These are phyloP conservation scores for Hepatocystis sp. DNA, from an alignment of 169 alveolate genomes.

Conservation along the genomic window DNA sequence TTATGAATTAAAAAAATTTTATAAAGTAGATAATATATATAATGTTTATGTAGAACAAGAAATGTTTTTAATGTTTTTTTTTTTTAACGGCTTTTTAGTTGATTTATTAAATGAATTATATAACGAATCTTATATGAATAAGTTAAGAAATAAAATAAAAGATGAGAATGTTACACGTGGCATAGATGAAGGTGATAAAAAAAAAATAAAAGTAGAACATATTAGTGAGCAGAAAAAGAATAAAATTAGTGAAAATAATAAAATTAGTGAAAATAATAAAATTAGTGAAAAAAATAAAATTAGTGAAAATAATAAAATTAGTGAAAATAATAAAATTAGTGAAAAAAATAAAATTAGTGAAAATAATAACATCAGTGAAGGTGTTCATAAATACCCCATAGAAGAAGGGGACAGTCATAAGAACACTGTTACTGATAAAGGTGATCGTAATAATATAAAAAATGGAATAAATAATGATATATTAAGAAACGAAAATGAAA, in stretches of 20 bases:
- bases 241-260: neutral
- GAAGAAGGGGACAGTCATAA: neutral
- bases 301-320: neutral
- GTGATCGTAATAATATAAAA: neutral
- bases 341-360: too few species aligned
- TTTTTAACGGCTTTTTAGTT: conserved; percentile 6
- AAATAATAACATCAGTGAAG: neutral
- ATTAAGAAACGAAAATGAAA: neutral
- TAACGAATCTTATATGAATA: conserved; percentile 6
- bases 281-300: too few species aligned
- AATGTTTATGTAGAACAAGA: conserved; percentile 8
- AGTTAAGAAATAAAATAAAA: neutral
- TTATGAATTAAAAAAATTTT: neutral
- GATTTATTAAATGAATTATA: conserved; percentile 25
- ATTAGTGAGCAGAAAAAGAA: neutral
- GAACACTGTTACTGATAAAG: neutral
- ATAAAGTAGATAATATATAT: too few species aligned
- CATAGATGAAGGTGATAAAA: neutral
- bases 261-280: neutral
- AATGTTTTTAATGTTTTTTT: conserved; percentile 20
- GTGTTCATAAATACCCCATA: neutral
- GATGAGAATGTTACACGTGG: neutral
- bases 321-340: neutral
- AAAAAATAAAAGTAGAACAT: neutral
- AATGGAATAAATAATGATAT: conserved; percentile 1